phyloP scores from a whole-genome alignment of 129 eudicot species.

The Smallanthus sonchifolius region DNA sequence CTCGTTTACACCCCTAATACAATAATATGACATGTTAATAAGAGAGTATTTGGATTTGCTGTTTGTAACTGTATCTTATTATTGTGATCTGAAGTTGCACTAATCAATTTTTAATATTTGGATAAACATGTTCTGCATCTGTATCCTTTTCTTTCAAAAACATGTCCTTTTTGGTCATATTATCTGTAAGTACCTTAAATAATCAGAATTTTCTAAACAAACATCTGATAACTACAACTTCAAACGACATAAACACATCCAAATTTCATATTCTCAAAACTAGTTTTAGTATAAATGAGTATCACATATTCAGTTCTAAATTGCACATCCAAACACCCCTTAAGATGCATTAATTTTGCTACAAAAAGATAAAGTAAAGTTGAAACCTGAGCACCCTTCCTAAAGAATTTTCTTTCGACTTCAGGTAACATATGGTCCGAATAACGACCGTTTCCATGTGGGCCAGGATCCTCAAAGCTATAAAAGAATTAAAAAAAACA shows the following conservation, averaged over 20 bases:
- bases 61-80: background rate
- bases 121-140: background rate
- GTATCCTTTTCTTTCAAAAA: background rate
- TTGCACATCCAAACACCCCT: background rate
- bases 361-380: background rate
- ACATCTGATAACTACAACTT: background rate
- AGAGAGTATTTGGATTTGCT: background rate
- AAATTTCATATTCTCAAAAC: background rate
- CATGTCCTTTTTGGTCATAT: background rate
- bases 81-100: too few species aligned
- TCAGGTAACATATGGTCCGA: slow-evolving; percentile 88
- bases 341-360: background rate
- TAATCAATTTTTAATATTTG: background rate
- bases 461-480: slow-evolving; percentile 97
- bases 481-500: slow-evolving; percentile 3
- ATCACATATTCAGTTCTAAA: background rate
- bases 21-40: background rate
- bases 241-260: background rate
- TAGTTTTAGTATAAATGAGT: background rate
- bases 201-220: background rate
- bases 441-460: slow-evolving; percentile 92
- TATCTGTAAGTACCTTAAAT: background rate
- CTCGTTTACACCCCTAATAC: too few species aligned
- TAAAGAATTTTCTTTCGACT: slow-evolving; percentile 75
- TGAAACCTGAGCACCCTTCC: slow-evolving; percentile 93